A percentile compares a stretch with the other conserved stretches of the same genome.
These are phyloP conservation scores for Friedmanniomyces endolithicus DNA, from an alignment of 495 filamentous ascomycete genomes.

Conservation along the genomic window DNA sequence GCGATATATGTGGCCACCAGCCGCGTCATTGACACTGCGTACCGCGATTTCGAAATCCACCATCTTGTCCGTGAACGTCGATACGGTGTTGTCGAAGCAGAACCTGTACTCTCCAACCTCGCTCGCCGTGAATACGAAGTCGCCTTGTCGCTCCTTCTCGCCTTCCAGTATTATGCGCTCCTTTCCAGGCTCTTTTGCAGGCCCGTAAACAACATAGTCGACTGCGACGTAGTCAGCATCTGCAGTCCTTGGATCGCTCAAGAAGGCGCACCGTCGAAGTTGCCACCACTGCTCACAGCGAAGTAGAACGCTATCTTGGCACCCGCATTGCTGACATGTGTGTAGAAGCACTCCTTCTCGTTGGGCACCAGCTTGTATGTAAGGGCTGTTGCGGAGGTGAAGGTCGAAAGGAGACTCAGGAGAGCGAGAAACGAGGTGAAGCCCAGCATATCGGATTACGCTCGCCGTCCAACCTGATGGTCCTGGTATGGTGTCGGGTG, in stretches of 20 bases:
- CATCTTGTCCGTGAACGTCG: constrained; percentile 92
- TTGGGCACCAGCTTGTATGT: constrained; percentile 85
- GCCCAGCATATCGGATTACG: constrained; percentile 16
- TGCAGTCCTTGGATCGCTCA: constrained; percentile 63
- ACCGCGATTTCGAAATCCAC: constrained; percentile 98
- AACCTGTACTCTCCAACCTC: constrained; percentile 90
- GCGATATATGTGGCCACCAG: not conserved
- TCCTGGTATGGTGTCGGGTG: too few species aligned
- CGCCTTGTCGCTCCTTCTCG: constrained; percentile 85
- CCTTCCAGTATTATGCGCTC: constrained; percentile 77
- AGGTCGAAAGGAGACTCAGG: constrained; percentile 51
- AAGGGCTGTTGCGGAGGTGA: constrained; percentile 65
- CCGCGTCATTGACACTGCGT: constrained; percentile 24
- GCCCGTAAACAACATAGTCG: constrained; percentile 79
- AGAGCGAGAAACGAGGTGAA: constrained; percentile 35
- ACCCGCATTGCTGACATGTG: constrained; percentile 56
- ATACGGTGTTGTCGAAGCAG: constrained; percentile 98
- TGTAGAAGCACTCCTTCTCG: constrained; percentile 93
- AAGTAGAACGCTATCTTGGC: constrained; percentile 98
- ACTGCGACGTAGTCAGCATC: constrained; percentile 32
- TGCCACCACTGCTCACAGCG: constrained; percentile 50
- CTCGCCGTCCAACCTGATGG: not conserved
- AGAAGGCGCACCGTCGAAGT: constrained; percentile 33
- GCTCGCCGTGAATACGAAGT: constrained; percentile 95
- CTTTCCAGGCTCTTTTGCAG: constrained; percentile 34